Percentiles rank a stretch among this genome's conserved stretches.
Conservation (phyloP, 495 filamentous ascomycete species). For the Penicillium pulvis region DNA sequence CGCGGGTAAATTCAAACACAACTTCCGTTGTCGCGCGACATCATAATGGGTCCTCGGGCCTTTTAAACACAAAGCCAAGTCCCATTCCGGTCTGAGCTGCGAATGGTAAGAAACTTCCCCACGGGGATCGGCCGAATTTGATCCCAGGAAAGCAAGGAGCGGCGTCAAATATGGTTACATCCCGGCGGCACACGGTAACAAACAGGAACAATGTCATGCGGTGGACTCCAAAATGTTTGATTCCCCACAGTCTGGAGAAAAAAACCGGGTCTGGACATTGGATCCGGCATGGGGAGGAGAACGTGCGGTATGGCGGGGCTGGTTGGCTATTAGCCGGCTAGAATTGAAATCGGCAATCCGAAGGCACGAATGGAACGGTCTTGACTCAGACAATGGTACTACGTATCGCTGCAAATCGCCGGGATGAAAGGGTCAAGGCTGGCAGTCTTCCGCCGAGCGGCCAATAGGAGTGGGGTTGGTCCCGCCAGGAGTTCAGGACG, state of each 20-base stretch:
- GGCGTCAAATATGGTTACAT: constrained; percentile 18
- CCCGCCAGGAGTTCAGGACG: not conserved
- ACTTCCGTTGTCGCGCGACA: constrained; percentile 2
- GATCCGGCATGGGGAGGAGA: constrained; percentile 2
- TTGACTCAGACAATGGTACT: not conserved
- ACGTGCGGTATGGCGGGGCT: not conserved
- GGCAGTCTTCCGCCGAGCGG: not conserved
- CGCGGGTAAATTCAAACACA: not conserved
- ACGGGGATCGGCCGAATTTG: constrained; percentile 25
- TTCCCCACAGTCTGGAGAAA: constrained; percentile 5
- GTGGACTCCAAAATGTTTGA: not conserved
- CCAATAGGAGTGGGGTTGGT: not conserved
- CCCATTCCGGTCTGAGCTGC: constrained; percentile 3
- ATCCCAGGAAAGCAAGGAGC: constrained; percentile 15
- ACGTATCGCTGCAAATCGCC: too few relatives aligned
- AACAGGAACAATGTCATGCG: not conserved
- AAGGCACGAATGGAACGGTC: not conserved
- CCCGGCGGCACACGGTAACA: not conserved
- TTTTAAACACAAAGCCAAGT: constrained; percentile 11
- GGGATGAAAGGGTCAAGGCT: not conserved
- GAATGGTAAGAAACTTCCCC: constrained; percentile 12
- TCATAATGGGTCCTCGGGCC: not conserved
- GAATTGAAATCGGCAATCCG: constrained; percentile 8
- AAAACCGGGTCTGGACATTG: constrained; percentile 2
- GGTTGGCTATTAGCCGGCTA: constrained; percentile 9